phyloP scores from a whole-genome alignment of 805 yeast genomes.

The Starmerella sirachaensis region DNA sequence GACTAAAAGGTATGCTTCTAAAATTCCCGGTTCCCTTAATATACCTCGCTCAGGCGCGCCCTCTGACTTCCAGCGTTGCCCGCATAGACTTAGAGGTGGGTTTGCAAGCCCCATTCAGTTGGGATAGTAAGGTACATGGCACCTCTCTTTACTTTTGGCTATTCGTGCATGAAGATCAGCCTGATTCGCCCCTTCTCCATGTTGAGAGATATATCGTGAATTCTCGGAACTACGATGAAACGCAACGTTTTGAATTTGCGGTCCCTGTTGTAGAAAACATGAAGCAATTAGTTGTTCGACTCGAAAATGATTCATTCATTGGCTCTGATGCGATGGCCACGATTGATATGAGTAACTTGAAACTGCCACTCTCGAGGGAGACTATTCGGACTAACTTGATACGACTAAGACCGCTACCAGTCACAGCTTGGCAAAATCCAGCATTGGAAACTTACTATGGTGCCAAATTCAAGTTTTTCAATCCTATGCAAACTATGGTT shows the following conservation, averaged over 20 bases:
- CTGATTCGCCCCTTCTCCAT: conserved; percentile 61
- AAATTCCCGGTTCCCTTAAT: conserved; percentile 57
- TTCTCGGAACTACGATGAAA: conserved; percentile 39
- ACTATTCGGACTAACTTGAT: conserved; percentile 72
- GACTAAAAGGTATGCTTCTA: conserved; percentile 46
- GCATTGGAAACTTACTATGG: conserved; percentile 58
- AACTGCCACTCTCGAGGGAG: conserved; percentile 69
- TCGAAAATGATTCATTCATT: conserved; percentile 76
- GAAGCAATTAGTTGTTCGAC: conserved; percentile 72
- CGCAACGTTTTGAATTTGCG: conserved; percentile 78
- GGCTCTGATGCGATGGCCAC: conserved; percentile 69
- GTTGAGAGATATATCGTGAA: conserved; percentile 67
- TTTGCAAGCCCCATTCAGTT: conserved; percentile 38
- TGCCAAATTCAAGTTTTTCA: conserved; percentile 66
- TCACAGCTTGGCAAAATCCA: conserved; percentile 60
- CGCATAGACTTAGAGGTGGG: conserved; percentile 65
- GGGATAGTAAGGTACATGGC: conserved; percentile 80
- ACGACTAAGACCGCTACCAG: conserved; percentile 74
- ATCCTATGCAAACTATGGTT: conserved; percentile 97
- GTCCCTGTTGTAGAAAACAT: conserved; percentile 79
- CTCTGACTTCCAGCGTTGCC: conserved; percentile 78
- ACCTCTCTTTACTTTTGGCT: conserved; percentile 83
- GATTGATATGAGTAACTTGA: conserved; percentile 79
- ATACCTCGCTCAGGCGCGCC: conserved; percentile 74
- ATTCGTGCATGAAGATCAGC: conserved; percentile 52